Evolutionary conservation across 2,329 filamentous ascomycete species (phyloP).

Genomic region (Aspergillus quadricinctus): DNA sequence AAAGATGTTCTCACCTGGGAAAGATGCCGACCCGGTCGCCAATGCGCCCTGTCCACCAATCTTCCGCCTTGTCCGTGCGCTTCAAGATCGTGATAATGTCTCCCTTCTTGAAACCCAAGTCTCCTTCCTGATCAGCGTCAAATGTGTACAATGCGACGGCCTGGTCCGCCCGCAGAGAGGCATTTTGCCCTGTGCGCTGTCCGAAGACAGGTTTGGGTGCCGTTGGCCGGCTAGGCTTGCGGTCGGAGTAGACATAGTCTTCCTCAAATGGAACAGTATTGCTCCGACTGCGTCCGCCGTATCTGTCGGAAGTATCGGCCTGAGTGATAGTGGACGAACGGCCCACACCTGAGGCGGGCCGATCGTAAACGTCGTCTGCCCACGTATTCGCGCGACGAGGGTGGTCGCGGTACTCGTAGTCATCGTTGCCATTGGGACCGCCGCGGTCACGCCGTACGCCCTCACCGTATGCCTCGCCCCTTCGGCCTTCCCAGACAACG

Average conservation of each 20-base stretch:
- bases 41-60: constrained; percentile 97
- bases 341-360: constrained; percentile 28
- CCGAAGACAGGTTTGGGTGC: constrained; percentile 85
- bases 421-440: constrained; percentile 46
- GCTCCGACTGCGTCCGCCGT: constrained; percentile 28
- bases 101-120: constrained; percentile 94
- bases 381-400: constrained; percentile 46
- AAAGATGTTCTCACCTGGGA: constrained; percentile 58
- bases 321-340: constrained; percentile 34
- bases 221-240: constrained; percentile 70
- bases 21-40: constrained; percentile 86
- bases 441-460: constrained; percentile 55
- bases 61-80: constrained; percentile 86
- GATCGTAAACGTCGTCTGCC: constrained; percentile 48
- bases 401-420: constrained; percentile 54
- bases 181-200: constrained; percentile 40
- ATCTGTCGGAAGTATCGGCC: constrained; percentile 28
- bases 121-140: constrained; percentile 86
- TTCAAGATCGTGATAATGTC: constrained; percentile 94
- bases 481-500: constrained; percentile 74
- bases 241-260: constrained; percentile 54
- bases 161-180: constrained; percentile 59
- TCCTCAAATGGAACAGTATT: constrained; percentile 39
- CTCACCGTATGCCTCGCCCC: constrained; percentile 67
- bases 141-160: constrained; percentile 91